These are phyloP conservation scores for Brassica carinata DNA, from an alignment of 345 rosid genomes.

Conservation along the genomic window DNA sequence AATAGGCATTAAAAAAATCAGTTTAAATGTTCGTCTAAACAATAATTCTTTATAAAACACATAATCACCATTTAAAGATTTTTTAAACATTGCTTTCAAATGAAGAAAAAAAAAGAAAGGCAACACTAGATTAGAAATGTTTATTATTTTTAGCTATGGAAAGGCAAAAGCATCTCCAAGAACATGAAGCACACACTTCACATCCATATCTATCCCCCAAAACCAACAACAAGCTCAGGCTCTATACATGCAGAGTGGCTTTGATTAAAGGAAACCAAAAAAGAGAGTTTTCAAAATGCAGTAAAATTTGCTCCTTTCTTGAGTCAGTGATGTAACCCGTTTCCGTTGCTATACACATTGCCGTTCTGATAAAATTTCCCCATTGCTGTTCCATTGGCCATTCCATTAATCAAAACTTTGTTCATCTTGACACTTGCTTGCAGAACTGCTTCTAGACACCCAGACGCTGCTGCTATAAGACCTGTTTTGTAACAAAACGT, in stretches of 20 bases:
- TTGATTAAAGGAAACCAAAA: not conserved
- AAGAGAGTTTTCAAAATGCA: not conserved
- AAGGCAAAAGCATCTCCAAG: constrained; percentile 32
- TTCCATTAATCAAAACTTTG: constrained; percentile 48
- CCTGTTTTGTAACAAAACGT: constrained; percentile 45
- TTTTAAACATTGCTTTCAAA: not conserved
- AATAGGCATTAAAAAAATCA: no score
- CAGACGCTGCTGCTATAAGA: constrained; percentile 68
- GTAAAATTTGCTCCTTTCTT: constrained; percentile 4
- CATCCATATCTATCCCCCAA: constrained; percentile 34
- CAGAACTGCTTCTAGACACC: constrained; percentile 54
- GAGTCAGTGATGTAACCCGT: constrained; percentile 50
- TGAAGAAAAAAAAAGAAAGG: not conserved
- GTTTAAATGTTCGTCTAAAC: no score
- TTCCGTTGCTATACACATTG: constrained; percentile 62
- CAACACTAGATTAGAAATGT: constrained; percentile 7
- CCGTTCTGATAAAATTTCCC: constrained; percentile 57
- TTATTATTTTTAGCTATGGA: constrained; percentile 20
- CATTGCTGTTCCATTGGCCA: constrained; percentile 45
- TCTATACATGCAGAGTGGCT: constrained; percentile 36
- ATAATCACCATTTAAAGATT: no score
- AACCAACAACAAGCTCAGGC: constrained; percentile 25
- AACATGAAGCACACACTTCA: constrained; percentile 35
- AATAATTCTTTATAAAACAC: no score
- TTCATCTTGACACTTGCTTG: constrained; percentile 40